Evolutionary conservation across 2,329 filamentous ascomycete species (phyloP).

Genomic region (Colletotrichum sp.): DNA sequence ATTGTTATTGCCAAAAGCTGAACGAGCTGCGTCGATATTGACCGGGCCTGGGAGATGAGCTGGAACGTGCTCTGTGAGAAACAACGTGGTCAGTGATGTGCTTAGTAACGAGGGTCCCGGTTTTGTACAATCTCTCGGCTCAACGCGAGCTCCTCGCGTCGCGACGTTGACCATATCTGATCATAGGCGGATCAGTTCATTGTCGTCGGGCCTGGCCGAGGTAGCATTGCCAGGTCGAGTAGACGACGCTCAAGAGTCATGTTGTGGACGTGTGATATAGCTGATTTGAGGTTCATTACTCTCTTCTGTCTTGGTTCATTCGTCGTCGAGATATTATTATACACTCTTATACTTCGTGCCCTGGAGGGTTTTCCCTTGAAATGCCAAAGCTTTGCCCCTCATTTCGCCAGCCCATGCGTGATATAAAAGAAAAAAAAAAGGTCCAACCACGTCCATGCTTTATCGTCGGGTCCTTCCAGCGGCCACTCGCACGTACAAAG

Average conservation of each 20-base stretch:
- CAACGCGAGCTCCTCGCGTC: not conserved
- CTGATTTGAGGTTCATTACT: not conserved
- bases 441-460: conserved; percentile 1
- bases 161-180: not conserved
- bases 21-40: not conserved
- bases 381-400: conserved; percentile 8
- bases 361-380: not conserved
- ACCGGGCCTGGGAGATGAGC: not conserved
- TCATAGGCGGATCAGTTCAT: not conserved
- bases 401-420: conserved; percentile 18
- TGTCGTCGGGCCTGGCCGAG: not conserved
- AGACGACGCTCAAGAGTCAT: not conserved
- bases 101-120: not conserved
- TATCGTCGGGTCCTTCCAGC: conserved; percentile 22
- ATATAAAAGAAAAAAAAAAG: not conserved
- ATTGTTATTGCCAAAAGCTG: not conserved
- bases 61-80: not conserved
- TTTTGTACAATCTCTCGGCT: not conserved
- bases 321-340: conserved; percentile 17
- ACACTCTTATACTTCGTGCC: conserved; percentile 16
- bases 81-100: not conserved
- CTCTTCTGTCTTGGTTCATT: conserved; percentile 10
- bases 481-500: conserved; percentile 14
- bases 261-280: not conserved
- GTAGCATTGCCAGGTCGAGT: not conserved